These are phyloP conservation scores for Ceratobasidium sp. DNA, from an alignment of 1,284 basidiomycete species.

Conservation along the genomic window DNA sequence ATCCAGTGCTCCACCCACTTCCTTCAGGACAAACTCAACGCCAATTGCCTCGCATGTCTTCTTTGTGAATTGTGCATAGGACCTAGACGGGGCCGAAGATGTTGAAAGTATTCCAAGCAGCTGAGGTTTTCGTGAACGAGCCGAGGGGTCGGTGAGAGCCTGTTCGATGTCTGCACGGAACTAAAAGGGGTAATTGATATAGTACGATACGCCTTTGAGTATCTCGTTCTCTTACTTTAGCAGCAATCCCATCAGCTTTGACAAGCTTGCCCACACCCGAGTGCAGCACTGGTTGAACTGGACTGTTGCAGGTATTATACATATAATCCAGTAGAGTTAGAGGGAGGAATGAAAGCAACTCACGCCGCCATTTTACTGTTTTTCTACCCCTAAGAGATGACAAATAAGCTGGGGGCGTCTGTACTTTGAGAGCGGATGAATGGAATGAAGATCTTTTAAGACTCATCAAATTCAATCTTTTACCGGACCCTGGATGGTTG, in stretches of 20 bases:
- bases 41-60: slow-evolving; percentile 92
- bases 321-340: not conserved
- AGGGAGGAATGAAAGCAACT: not conserved
- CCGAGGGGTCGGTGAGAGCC: slow-evolving; percentile 1
- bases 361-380: slow-evolving; percentile 28
- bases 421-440: slow-evolving; percentile 5
- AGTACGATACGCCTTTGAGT: slow-evolving; percentile 69
- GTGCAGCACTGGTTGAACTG: slow-evolving; percentile 15
- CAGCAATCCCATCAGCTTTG: slow-evolving; percentile 77
- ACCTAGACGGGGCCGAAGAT: slow-evolving; percentile 84
- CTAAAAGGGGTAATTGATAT: slow-evolving; percentile 53
- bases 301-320: slow-evolving; percentile 7
- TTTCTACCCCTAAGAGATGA: not conserved
- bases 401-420: not conserved
- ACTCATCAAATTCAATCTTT: slow-evolving; percentile 33
- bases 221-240: slow-evolving; percentile 59
- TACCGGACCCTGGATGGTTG: slow-evolving; percentile 17
- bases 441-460: not conserved
- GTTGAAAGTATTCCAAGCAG: slow-evolving; percentile 95
- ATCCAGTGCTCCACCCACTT: slow-evolving; percentile 61
- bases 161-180: slow-evolving; percentile 29
- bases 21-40: slow-evolving; percentile 79
- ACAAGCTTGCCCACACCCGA: slow-evolving; percentile 75
- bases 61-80: slow-evolving; percentile 93
- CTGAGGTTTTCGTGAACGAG: slow-evolving; percentile 65